Evolutionary conservation across 2,329 filamentous ascomycete genomes (phyloP), one percentile per base, ranked within the genome.

Genomic region (Fusarium coffeatum): DNA sequence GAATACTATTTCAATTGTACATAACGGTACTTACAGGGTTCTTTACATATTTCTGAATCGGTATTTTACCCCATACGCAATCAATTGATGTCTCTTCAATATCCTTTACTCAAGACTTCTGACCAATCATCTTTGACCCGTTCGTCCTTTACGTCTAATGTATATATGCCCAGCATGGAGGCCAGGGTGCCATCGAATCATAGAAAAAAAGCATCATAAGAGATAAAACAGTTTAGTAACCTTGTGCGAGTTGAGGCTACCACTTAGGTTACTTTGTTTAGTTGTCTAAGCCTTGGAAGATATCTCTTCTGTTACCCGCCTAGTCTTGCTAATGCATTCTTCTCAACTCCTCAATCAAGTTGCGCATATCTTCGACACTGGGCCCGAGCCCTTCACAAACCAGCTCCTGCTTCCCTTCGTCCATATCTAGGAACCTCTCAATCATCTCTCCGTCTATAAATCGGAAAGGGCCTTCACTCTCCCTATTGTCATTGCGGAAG

Each of bases 361-460:
- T 87, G 50, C 89, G 83, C 80, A 91, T 86, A 82, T 89, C 77
- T 79, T 90, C 85, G 68, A 93, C 79, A 83, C 83, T 87, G 67
- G 83, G 89, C 57, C 83, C 91, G 69, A 86, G 84, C 50, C 83
- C 89, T 78, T 84, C 78, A 60, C 83, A 89, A 51, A 87, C 82
- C 57, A 81, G 78, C 71, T 81, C 82, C 79, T 90, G 89, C 42
- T 81, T 81, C 40, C 83, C 82, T 58, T 90, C 88, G 47, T 87
- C 84, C 68, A 92, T 83, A 68, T 94, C 90, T 71, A 98, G 79
- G 76, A 98, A 98, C 54, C 88, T 81, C 81, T 98, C 95, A 15
- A 99, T 85, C 74, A 98, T 84, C 78, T 98, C 95, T 1, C 95
- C 96, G 76, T 99, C 96, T 15, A 99, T 88, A 74, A 98, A 98